Base-by-base conservation (phyloP, 805 yeast genomes). In the Saccharomycopsis javanensis region DNA sequence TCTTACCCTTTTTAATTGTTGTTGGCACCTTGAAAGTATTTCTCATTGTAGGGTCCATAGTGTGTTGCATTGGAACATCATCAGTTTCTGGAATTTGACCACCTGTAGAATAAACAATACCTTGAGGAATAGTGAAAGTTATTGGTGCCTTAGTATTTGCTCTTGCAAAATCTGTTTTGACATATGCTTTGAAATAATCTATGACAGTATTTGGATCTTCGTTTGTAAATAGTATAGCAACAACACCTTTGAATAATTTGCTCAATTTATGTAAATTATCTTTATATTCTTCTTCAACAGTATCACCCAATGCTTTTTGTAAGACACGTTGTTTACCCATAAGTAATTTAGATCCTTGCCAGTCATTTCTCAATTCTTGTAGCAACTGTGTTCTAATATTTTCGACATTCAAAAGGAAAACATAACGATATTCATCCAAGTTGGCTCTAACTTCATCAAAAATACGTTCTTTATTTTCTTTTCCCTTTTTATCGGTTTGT, bases 31-130 rank as follows among this genome's bases (percentile, higher is more conserved):
- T 91, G 64, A 83, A 83, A 68, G 86, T 86, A 71, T 83, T 87
- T 77, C 99, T 86, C 67, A 94, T 72, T 45, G 96, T 88, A 66
- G 90, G 88, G 72, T 94, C 99, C 73, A 95, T 79, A 5, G 98
- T 89, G 69, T 94, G 99, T 11, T 95, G 85, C 87, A 94, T 84
- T 64, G 97, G 96, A 20, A 94, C 90, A 71, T 94, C 99, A 63
- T 94, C 98, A 68, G 90, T 97, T 25, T 69, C 72, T 31, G 96
- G 78, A 54, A 91, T 75, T 72, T 88, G 95, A 23, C 99, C 99
- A 66, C 97, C 99, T 69, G 97, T 85, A 20, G 98, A 88, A 71
- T 89, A 91, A 7, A 94, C 85, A 55, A 89, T 79, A 52, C 99
- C 99, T 60, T 78, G 89, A 30, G 99, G 98, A 57, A 94, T 78